Evolutionary conservation across 2,329 filamentous ascomycete genomes (phyloP).

Genomic region (Diaporthe caulivora): DNA sequence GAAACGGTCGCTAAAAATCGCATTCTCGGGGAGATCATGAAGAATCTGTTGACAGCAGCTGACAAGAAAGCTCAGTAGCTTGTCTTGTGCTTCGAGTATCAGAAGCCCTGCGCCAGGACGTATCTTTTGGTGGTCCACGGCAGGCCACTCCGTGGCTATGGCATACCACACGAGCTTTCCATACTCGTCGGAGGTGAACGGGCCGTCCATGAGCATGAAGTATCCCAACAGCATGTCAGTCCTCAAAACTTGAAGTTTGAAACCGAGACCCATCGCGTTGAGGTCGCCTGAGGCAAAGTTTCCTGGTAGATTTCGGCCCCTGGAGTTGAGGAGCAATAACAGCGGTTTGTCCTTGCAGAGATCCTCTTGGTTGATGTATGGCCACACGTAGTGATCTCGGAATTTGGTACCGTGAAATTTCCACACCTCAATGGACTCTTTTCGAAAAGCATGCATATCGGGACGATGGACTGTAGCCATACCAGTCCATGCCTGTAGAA

Average conservation of each 20-base stretch:
- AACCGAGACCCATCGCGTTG: constrained; percentile 49
- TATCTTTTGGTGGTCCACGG: constrained; percentile 54
- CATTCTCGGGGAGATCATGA: constrained; percentile 57
- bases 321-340: constrained; percentile 65
- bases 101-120: constrained; percentile 61
- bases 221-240: constrained; percentile 48
- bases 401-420: not conserved
- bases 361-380: constrained; percentile 70
- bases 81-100: constrained; percentile 64
- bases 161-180: constrained; percentile 52
- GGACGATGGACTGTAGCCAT: not conserved
- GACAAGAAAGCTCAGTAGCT: constrained; percentile 62
- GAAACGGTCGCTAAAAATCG: constrained; percentile 46
- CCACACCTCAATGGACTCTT: not conserved
- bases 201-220: constrained; percentile 52
- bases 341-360: constrained; percentile 58
- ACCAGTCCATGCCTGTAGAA: not conserved
- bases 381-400: constrained; percentile 59
- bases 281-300: constrained; percentile 61
- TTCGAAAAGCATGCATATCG: not conserved
- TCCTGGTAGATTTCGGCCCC: constrained; percentile 59
- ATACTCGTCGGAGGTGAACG: constrained; percentile 47
- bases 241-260: constrained; percentile 43
- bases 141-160: constrained; percentile 51
- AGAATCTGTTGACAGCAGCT: constrained; percentile 60